These are phyloP conservation scores for Boletus reticuloceps DNA, from an alignment of 768 basidiomycete genomes.

Conservation along the genomic window DNA sequence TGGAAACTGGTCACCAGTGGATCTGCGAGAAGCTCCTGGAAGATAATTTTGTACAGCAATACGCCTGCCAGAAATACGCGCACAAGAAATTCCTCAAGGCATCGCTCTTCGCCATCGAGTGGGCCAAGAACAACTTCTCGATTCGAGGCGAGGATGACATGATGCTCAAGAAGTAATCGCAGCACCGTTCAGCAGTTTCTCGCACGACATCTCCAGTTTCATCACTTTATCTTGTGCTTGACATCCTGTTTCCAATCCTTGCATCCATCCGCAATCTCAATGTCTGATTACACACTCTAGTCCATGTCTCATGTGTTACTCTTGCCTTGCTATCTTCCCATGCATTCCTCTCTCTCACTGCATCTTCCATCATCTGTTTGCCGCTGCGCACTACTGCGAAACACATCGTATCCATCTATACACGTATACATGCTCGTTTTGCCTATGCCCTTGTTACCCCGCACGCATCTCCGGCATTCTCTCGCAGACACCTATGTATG, in stretches of 20 bases:
- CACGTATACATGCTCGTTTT: slow-evolving; percentile 35
- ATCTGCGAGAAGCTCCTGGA: slow-evolving; percentile 83
- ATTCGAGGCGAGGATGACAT: slow-evolving; percentile 31
- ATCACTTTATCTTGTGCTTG: slow-evolving; percentile 32
- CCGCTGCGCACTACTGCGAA: slow-evolving; percentile 33
- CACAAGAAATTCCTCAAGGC: slow-evolving; percentile 98
- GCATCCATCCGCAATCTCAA: slow-evolving; percentile 36
- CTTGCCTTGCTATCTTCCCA: slow-evolving; percentile 36
- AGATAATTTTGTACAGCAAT: slow-evolving; percentile 74
- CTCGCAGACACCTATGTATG: slow-evolving; percentile 27
- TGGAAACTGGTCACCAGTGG: slow-evolving; percentile 75
- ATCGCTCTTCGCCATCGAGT: slow-evolving; percentile 71
- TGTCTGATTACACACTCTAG: slow-evolving; percentile 39
- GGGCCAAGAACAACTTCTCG: slow-evolving; percentile 54
- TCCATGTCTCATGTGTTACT: slow-evolving; percentile 38
- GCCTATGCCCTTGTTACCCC: slow-evolving; percentile 22
- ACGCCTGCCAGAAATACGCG: slow-evolving; percentile 95
- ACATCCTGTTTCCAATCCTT: slow-evolving; percentile 35
- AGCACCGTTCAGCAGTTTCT: slow-evolving; percentile 17
- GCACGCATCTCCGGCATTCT: slow-evolving; percentile 20
- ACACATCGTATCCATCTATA: slow-evolving; percentile 35
- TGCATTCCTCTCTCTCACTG: slow-evolving; percentile 29
- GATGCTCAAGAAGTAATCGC: slow-evolving; percentile 31
- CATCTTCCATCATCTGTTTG: slow-evolving; percentile 23
- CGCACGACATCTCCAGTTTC: slow-evolving; percentile 21